A percentile compares a stretch with the other conserved stretches of the same genome.
phyloP scores from a whole-genome alignment of 208 protist genomes.

The Trichomonas tenax region DNA sequence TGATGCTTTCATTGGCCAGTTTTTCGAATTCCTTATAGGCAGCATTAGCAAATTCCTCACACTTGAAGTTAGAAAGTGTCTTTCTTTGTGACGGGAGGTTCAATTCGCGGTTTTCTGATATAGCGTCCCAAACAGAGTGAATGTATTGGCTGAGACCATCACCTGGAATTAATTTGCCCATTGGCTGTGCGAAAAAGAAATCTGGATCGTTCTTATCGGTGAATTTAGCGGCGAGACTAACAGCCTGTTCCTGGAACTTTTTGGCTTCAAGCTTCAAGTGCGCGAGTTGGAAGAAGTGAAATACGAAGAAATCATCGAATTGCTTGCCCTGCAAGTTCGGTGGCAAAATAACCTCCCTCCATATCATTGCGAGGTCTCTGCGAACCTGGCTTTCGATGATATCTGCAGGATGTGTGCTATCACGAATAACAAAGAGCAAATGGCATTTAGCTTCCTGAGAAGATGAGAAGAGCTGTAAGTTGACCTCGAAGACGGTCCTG shows the following conservation, averaged over 20 bases:
- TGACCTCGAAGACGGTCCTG: conserved; percentile 27
- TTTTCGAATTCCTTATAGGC: neutral
- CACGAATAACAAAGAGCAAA: conserved; percentile 29
- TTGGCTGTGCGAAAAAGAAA: neutral
- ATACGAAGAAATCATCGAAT: conserved; percentile 23
- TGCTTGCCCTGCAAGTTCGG: neutral
- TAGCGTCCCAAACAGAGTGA: conserved; percentile 22
- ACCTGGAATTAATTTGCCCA: conserved; percentile 24
- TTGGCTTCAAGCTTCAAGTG: neutral
- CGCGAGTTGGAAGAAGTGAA: conserved; percentile 23
- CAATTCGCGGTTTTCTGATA: conserved; percentile 8
- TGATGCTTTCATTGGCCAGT: neutral
- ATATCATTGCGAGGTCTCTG: conserved; percentile 18
- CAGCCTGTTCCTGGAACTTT: neutral
- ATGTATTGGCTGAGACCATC: conserved; percentile 22
- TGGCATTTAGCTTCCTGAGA: conserved; percentile 12
- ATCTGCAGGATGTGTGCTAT: neutral
- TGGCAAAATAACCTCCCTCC: conserved; percentile 16
- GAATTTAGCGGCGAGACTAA: neutral
- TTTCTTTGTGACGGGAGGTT: conserved; percentile 30
- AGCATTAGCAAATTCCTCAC: conserved; percentile 25
- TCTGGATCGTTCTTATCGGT: neutral
- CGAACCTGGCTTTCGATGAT: neutral
- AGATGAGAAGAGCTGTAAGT: conserved; percentile 24
- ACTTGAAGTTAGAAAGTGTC: conserved; percentile 25